Conservation (phyloP, 2,329 filamentous ascomycete species). For the Pseudofabraea citricarpa region DNA sequence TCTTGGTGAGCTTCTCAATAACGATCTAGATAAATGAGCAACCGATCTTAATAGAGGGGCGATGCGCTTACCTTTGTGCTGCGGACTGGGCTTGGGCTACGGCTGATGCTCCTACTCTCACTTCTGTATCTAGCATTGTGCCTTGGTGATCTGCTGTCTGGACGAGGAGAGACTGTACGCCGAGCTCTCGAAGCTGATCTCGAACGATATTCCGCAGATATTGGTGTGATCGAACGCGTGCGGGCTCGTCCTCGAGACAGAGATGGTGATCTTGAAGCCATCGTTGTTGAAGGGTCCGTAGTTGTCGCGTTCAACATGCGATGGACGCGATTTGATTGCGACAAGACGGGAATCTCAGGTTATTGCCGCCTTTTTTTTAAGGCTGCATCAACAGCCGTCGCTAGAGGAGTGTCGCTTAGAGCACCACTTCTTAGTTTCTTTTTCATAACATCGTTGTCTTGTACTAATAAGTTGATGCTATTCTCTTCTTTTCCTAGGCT, state of each 20-base stretch:
- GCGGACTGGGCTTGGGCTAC: conserved; percentile 31
- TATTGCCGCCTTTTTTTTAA: too few relatives aligned
- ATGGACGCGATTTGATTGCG: too few relatives aligned
- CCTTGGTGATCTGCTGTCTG: conserved; percentile 17
- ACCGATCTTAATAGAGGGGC: conserved; percentile 2
- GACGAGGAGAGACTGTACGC: conserved; percentile 24
- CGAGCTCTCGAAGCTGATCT: conserved; percentile 20
- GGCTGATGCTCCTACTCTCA: conserved; percentile 25
- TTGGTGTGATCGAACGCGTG: conserved; percentile 25
- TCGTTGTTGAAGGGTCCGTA: conserved; percentile 2
- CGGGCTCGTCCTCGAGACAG: conserved; percentile 16
- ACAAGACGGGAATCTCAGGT: too few relatives aligned
- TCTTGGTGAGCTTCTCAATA: conserved; percentile 92
- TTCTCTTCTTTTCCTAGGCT: too few relatives aligned
- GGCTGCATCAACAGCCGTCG: too few relatives aligned
- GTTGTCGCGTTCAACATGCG: too few relatives aligned
- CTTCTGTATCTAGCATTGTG: conserved; percentile 25
- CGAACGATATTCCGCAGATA: conserved; percentile 13
- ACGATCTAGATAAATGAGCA: conserved; percentile 62
- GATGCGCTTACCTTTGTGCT: conserved; percentile 46
- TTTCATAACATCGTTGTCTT: too few relatives aligned
- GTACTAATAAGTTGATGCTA: too few relatives aligned
- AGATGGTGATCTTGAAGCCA: conserved; percentile 21
- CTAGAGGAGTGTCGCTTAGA: too few relatives aligned
- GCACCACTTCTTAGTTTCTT: too few relatives aligned